A percentile compares a stretch with the other conserved stretches of the same genome.
Evolutionary conservation across 176 grass and related monocot genomes (phyloP).

Genomic region (Cenchrus americanus): DNA sequence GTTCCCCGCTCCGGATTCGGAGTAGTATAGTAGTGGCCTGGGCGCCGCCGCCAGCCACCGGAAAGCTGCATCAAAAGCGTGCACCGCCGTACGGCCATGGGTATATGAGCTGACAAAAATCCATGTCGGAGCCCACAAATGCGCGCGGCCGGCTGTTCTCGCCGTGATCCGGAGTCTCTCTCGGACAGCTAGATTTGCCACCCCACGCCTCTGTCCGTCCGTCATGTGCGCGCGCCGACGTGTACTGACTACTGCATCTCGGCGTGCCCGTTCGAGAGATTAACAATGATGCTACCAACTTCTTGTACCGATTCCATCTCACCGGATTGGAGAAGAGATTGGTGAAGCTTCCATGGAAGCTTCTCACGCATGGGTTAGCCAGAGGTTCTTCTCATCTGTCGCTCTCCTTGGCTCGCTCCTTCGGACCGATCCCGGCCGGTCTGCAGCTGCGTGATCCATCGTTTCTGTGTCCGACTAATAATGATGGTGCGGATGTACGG

Average conservation of each 20-base stretch:
- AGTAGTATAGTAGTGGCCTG: not conserved
- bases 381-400: too few species aligned
- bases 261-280: not conserved
- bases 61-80: not conserved
- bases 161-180: not conserved
- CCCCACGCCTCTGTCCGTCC: not conserved
- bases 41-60: not conserved
- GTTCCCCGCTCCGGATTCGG: not conserved
- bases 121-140: slow-evolving; percentile 24
- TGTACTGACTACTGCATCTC: not conserved
- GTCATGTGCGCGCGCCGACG: slow-evolving; percentile 46
- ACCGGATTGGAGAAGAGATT: too few species aligned
- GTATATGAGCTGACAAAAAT: not conserved
- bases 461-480: too few species aligned
- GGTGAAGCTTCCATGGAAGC: slow-evolving; percentile 38
- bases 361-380: slow-evolving; percentile 25
- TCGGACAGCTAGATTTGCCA: slow-evolving; percentile 25
- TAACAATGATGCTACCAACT: not conserved
- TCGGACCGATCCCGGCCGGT: too few species aligned
- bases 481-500: not conserved
- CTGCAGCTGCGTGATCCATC: too few species aligned
- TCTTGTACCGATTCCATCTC: not conserved
- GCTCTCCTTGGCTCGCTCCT: too few species aligned
- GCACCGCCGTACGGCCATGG: not conserved
- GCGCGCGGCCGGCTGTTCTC: not conserved